These are phyloP conservation scores for Phytophthora syringae DNA, from an alignment of 352 stramenopile species.

Conservation along the genomic window DNA sequence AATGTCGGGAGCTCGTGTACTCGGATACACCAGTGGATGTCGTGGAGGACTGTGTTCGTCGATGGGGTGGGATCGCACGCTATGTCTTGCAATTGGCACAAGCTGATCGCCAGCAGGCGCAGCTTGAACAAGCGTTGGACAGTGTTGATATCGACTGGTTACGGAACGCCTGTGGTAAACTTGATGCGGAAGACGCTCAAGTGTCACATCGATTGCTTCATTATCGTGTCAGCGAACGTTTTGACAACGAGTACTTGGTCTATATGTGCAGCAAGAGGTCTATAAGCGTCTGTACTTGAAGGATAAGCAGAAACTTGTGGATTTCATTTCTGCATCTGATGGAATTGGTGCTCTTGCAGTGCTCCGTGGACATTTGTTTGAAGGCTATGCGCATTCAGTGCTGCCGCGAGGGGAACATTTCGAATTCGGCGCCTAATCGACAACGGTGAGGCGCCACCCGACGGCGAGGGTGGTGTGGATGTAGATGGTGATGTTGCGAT, in stretches of 20 bases:
- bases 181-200: no score
- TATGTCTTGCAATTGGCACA: background rate
- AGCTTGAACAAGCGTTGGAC: no score
- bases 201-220: no score
- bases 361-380: conserved; percentile 4
- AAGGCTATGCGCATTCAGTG: conserved; percentile 4
- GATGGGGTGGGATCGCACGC: background rate
- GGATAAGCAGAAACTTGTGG: conserved; percentile 3
- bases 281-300: background rate
- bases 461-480: background rate
- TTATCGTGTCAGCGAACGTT: no score
- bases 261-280: conserved; percentile 1
- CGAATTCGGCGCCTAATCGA: background rate
- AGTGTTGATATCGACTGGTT: no score
- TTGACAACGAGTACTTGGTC: no score
- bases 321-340: conserved; percentile 1
- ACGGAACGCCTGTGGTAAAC: no score
- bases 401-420: conserved; percentile 1
- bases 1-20: background rate
- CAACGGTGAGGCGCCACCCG: no score
- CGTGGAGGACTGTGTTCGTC: background rate
- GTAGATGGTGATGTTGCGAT: background rate
- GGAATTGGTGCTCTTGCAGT: conserved; percentile 7
- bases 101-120: no score
- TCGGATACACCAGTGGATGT: background rate